Evolutionary conservation across 805 yeast species (phyloP), one percentile per base, ranked within the genome.

Genomic region (Candida chilensis): DNA sequence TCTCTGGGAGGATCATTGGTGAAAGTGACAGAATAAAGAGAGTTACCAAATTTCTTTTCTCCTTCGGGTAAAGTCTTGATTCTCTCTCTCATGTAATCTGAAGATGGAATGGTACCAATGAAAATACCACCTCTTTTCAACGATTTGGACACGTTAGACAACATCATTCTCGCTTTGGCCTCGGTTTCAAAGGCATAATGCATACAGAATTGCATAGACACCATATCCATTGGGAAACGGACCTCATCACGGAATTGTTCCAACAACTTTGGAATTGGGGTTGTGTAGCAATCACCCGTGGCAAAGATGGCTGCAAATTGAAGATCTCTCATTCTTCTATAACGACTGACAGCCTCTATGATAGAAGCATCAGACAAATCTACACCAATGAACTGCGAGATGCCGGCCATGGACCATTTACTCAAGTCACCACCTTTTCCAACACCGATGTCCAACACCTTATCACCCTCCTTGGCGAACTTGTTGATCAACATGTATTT

Each of bases 341-440:
- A 90, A 42, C 99, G 67, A 21, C 74, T 70, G 32, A 72, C 72
- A 1, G 96, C 97, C 49, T 92, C 96, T 30, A 69, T 64, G 30
- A 92, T 77, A 5, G 95, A 83, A 3, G 80, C 79, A 50, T 88
- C 92, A 13, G 96, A 87, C 27, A 92, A 78, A 54, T 92, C 99
- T 17, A 92, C 67, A 2, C 98, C 98, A 32, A 88, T 75, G 40
- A 82, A 84, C 28, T 87, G 88, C 15, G 73, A 67, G 3, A 85
- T 71, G 14, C 71, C 61, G 1, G 85, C 80, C 41, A 74, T 74
- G 30, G 78, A 82, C 77, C 95, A 90, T 51, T 92, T 92, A 42
- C 81, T 74, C 45, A 92, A 59, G 57, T 92, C 99, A 17, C 99
- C 99, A 31, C 99, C 99, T 52, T 92, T 94, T 10, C 99, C 99